phyloP scores from a whole-genome alignment of 1,284 basidiomycete genomes.

The Rugiboletus extremiorientalis region DNA sequence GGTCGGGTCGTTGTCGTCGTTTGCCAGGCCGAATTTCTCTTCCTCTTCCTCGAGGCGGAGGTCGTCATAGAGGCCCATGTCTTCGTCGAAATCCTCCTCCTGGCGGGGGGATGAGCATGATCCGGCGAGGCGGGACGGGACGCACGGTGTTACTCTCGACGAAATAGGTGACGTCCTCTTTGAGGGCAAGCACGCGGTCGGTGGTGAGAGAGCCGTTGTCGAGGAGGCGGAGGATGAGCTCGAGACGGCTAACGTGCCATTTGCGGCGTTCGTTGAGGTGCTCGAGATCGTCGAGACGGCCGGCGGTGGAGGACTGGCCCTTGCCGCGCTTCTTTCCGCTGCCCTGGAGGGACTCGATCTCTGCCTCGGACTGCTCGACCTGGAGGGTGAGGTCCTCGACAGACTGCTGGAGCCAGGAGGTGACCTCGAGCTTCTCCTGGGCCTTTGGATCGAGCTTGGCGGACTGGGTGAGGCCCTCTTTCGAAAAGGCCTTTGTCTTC shows the following conservation, averaged over 20 bases:
- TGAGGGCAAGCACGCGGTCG: constrained; percentile 81
- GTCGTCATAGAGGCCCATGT: constrained; percentile 98
- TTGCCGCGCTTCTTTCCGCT: constrained; percentile 85
- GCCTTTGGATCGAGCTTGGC: constrained; percentile 95
- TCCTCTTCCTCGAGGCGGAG: constrained; percentile 98
- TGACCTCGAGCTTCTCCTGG: constrained; percentile 92
- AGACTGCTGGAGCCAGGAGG: constrained; percentile 81
- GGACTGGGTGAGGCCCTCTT: constrained; percentile 95
- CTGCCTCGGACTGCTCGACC: constrained; percentile 93
- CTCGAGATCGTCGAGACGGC: constrained; percentile 84
- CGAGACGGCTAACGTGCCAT: constrained; percentile 94
- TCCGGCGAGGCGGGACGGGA: constrained; percentile 25
- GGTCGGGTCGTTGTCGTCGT: constrained; percentile 70
- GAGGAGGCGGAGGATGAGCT: constrained; percentile 90
- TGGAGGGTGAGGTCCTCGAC: constrained; percentile 95
- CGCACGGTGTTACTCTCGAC: constrained; percentile 93
- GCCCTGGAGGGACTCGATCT: constrained; percentile 88
- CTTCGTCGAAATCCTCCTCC: constrained; percentile 98
- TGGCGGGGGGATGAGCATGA: constrained; percentile 37
- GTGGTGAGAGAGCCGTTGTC: constrained; percentile 91
- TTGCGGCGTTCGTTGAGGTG: constrained; percentile 89
- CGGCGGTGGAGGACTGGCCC: constrained; percentile 56
- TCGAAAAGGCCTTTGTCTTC: constrained; percentile 99
- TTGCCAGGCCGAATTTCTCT: constrained; percentile 81
- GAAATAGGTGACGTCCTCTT: constrained; percentile 97